Base-by-base conservation (phyloP, 1,284 basidiomycete genomes). In the Trichosporon inkin region DNA sequence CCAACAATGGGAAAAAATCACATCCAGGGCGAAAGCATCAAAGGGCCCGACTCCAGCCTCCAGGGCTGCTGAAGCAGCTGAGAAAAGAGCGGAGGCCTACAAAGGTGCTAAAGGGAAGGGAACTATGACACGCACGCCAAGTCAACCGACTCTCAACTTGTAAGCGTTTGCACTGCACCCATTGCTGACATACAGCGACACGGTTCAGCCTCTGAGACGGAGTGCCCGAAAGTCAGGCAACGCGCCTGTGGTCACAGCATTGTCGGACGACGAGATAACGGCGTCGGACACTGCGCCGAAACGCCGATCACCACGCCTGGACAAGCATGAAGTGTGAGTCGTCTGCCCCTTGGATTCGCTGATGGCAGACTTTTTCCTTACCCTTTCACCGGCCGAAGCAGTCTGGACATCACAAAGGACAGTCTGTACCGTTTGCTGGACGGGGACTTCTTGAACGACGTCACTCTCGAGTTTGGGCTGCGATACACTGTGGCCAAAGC, bases 371-470 rank as follows among this genome's bases (percentile, higher is more conserved):
- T 92, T 35, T 80, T 92, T 44, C 83, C 86, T 14, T 92, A 88
- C 71, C 91, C 91, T 14, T 82, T 82, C 20, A 80, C 80, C 16
- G 84, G 85, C 1, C 82, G 84, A 7, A 87, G 88, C 2, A 87
- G 87, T 5, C 83, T 94, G 32, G 87, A 86, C 65, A 84, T 95
- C 69, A 91, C 86, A 16, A 82, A 83, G 40, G 86, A 85, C n/a
- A 93, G 96, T 68, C 73, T 87, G 19, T 82, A 81, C 57, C 85
- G 93, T 10, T 77, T 96, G 28, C 79, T 84, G 51, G 86, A 86
- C 1, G 84, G 84, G 22, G 89, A 94, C 72, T 97, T 88, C 72
- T 81, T 99, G 52, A 99, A 99, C 74, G 96, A 99, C 78, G 94
- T 90, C 0, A 79, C 98, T 22, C 91, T 99, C 49, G 95, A 99